Conservation (phyloP, 495 filamentous ascomycete species). For the Podospora australis region DNA sequence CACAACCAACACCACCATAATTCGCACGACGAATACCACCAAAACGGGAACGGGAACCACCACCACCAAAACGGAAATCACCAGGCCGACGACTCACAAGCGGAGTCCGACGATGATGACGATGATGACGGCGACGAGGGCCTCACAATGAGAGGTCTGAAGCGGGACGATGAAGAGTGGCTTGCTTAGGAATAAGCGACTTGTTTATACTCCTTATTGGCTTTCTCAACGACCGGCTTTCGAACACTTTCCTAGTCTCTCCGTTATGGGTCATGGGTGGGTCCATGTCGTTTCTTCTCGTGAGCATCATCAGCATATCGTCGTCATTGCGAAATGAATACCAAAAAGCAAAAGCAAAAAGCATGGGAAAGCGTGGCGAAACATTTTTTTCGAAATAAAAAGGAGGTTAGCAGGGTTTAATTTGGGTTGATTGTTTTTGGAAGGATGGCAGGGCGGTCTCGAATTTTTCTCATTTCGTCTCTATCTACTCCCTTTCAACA, state of each 20-base stretch:
- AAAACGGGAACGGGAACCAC: constrained; percentile 10
- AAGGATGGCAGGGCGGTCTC: too few species aligned
- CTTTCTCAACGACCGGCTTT: neutral
- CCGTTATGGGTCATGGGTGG: neutral
- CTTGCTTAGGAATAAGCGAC: constrained; percentile 27
- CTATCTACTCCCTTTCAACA: too few species aligned
- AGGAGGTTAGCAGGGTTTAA: too few species aligned
- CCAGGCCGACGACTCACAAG: constrained; percentile 9
- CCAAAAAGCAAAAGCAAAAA: too few species aligned
- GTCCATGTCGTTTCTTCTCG: neutral
- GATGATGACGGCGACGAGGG: constrained; percentile 39
- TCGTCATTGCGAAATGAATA: too few species aligned
- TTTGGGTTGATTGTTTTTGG: too few species aligned
- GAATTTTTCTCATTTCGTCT: too few species aligned
- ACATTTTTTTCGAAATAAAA: too few species aligned
- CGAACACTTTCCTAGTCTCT: neutral
- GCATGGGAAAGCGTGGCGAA: too few species aligned
- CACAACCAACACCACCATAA: neutral
- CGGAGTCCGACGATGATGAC: constrained; percentile 25
- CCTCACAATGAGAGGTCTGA: constrained; percentile 43
- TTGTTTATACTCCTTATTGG: neutral
- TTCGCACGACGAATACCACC: constrained; percentile 11
- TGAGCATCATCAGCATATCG: neutral
- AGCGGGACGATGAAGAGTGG: constrained; percentile 46
- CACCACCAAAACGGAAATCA: neutral